phyloP scores from a whole-genome alignment of 208 protist genomes.

The Crithidia expoeki region DNA sequence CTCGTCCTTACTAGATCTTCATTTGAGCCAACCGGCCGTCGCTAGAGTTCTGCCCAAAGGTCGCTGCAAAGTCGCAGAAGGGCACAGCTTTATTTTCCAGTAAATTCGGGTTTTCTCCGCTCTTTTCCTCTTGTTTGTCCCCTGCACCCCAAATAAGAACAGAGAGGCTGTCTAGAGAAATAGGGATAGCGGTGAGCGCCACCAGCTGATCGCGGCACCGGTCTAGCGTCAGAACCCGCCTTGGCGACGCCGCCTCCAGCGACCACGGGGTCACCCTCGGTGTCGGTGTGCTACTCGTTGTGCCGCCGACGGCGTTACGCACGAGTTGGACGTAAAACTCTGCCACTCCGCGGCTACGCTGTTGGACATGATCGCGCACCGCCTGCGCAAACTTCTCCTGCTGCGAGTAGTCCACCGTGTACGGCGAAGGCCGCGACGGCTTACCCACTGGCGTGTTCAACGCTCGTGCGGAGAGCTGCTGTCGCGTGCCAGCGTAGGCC shows the following conservation, averaged over 20 bases:
- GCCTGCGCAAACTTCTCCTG: constrained; percentile 76
- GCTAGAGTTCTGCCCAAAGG: constrained; percentile 62
- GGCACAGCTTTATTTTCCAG: constrained; percentile 40
- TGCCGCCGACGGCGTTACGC: constrained; percentile 52
- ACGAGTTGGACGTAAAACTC: constrained; percentile 83
- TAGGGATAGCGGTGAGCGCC: constrained; percentile 57
- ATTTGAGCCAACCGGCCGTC: constrained; percentile 44
- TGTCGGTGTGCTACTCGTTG: constrained; percentile 38
- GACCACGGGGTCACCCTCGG: constrained; percentile 39
- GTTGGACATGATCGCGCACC: constrained; percentile 77
- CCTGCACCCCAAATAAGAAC: constrained; percentile 61
- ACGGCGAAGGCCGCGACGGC: not conserved
- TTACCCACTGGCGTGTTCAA: constrained; percentile 34
- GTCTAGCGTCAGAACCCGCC: constrained; percentile 52
- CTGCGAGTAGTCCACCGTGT: constrained; percentile 47
- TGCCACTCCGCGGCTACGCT: constrained; percentile 60
- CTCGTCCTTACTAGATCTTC: constrained; percentile 80
- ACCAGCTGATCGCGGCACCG: constrained; percentile 76
- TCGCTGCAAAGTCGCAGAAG: constrained; percentile 68
- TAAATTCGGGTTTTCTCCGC: constrained; percentile 18
- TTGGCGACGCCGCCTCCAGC: constrained; percentile 39
- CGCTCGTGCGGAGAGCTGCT: constrained; percentile 45
- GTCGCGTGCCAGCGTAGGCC: constrained; percentile 27
- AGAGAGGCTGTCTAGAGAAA: constrained; percentile 61
- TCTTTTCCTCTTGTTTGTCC: constrained; percentile 1